Evolutionary conservation across 441 rosid genomes (phyloP).

Genomic region (Gossypium davidsonii): DNA sequence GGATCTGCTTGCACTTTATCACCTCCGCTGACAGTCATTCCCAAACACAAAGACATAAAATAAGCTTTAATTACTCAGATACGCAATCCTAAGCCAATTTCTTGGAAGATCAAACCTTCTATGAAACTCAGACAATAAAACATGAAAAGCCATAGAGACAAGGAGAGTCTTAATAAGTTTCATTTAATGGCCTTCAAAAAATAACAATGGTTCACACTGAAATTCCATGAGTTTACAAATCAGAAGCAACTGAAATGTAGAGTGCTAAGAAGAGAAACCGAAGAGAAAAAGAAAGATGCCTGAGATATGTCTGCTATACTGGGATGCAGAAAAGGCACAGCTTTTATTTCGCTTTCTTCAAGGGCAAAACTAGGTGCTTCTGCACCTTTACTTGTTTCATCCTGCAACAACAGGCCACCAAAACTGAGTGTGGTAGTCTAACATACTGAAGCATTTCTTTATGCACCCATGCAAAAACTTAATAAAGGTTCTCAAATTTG

Average conservation of each 20-base stretch:
- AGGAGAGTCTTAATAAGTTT: not conserved
- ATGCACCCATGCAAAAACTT: not conserved
- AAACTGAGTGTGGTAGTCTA: not conserved
- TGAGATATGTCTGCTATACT: conserved; percentile 13
- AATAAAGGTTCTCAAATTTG: not conserved
- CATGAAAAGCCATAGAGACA: not conserved
- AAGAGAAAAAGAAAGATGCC: not conserved
- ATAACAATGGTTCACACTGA: conserved; percentile 6
- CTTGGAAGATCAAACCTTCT: not conserved
- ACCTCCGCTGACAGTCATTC: not conserved
- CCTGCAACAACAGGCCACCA: not conserved
- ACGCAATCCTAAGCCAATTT: not conserved
- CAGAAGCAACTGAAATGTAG: not conserved
- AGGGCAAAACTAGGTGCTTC: not conserved
- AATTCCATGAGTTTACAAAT: not conserved
- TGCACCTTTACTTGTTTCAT: not conserved
- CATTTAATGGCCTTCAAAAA: not conserved
- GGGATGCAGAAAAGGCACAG: conserved; percentile 17
- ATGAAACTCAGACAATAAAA: not conserved
- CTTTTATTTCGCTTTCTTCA: conserved; percentile 15
- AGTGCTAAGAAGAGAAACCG: not conserved
- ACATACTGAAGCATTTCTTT: not conserved
- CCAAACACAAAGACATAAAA: conserved; percentile 3
- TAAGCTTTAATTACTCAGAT: conserved; percentile 3
- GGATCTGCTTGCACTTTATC: conserved; percentile 1